Evolutionary conservation across 495 filamentous ascomycete genomes (phyloP).

Genomic region (Penicillium ochrochloron): DNA sequence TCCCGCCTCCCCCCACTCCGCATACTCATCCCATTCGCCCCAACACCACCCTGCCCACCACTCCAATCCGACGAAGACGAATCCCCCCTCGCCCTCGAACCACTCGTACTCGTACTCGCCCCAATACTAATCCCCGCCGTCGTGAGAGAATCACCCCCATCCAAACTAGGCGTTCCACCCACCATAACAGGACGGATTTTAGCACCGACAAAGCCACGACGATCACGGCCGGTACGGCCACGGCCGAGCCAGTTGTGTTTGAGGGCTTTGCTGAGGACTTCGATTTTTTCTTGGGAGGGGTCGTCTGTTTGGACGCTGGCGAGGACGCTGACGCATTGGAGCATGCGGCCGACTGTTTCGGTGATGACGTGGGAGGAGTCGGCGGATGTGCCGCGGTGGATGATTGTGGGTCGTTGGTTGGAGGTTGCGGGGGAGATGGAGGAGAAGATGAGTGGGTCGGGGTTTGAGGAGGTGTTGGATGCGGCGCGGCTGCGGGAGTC

Average conservation of each 20-base stretch:
- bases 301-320: constrained; percentile 75
- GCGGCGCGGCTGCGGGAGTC: constrained; percentile 71
- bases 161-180: constrained; percentile 29
- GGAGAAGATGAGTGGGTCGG: constrained; percentile 52
- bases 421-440: constrained; percentile 52
- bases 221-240: constrained; percentile 85
- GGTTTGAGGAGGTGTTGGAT: constrained; percentile 78
- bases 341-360: constrained; percentile 92
- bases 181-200: constrained; percentile 54
- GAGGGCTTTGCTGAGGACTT: constrained; percentile 78
- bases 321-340: constrained; percentile 93
- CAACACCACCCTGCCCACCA: constrained; percentile 17
- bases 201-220: constrained; percentile 83
- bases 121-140: constrained; percentile 35
- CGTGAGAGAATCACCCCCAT: constrained; percentile 32
- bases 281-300: constrained; percentile 77
- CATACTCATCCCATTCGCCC: constrained; percentile 31
- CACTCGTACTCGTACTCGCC: constrained; percentile 33
- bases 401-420: constrained; percentile 45
- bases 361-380: constrained; percentile 84
- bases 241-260: constrained; percentile 97
- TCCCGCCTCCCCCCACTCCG: constrained; percentile 36
- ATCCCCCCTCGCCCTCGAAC: constrained; percentile 29
- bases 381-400: constrained; percentile 40
- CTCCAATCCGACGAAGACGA: constrained; percentile 39